Evolutionary conservation across 1,284 basidiomycete species (phyloP).

Genomic region (Wallemia ichthyophaga): DNA sequence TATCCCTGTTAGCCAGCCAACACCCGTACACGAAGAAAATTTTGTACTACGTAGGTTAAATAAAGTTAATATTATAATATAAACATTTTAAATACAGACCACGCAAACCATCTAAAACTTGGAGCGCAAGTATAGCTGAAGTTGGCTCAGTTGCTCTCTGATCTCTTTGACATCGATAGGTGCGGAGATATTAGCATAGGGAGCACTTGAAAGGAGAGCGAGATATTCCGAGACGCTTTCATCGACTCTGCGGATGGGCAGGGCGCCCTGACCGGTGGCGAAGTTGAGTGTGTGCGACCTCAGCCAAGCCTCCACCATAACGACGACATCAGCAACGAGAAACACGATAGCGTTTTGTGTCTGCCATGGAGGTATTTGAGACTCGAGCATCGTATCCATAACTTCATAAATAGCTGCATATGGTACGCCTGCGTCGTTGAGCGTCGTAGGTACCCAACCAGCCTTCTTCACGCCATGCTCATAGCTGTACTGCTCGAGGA

Average conservation of each 20-base stretch:
- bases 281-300: conserved; percentile 12
- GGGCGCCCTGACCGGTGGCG: conserved; percentile 2
- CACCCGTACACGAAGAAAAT: too few relatives aligned
- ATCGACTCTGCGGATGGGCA: conserved; percentile 7
- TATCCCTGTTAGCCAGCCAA: too few relatives aligned
- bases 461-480: conserved; percentile 26
- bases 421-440: conserved; percentile 44
- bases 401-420: conserved; percentile 51
- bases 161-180: conserved; percentile 2
- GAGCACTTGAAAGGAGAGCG: neutral
- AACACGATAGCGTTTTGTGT: conserved; percentile 40
- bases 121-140: neutral
- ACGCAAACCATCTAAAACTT: neutral
- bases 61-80: too few relatives aligned
- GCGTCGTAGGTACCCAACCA: conserved; percentile 48
- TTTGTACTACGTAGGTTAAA: too few relatives aligned
- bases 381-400: conserved; percentile 58
- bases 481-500: conserved; percentile 37
- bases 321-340: conserved; percentile 42
- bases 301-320: conserved; percentile 42
- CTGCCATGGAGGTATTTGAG: conserved; percentile 60
- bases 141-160: neutral
- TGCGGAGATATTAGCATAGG: conserved; percentile 2
- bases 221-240: conserved; percentile 6
- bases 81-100: too few relatives aligned